Evolutionary conservation across 257 asterid genomes (phyloP).

Genomic region (Asclepias syriaca): DNA sequence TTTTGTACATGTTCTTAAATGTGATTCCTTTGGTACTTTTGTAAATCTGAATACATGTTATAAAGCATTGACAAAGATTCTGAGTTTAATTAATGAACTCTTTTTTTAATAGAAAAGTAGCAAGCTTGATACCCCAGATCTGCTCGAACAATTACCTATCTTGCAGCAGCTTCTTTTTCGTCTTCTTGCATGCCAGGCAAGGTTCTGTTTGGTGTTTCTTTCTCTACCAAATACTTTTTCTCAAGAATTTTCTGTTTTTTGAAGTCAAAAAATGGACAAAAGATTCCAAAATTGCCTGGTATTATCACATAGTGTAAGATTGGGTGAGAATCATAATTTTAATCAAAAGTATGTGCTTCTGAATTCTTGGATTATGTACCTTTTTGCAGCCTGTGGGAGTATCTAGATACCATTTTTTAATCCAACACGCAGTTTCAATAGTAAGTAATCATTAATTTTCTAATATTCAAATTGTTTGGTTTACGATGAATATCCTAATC

Average conservation of each 20-base stretch:
- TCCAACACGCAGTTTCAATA: constrained; percentile 67
- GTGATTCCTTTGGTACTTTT: background rate
- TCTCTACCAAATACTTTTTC: background rate
- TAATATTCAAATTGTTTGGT: background rate
- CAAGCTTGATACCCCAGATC: constrained; percentile 42
- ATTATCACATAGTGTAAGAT: background rate
- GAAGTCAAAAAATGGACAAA: background rate
- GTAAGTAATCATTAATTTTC: constrained; percentile 39
- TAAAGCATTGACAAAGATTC: background rate
- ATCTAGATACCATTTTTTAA: constrained; percentile 55
- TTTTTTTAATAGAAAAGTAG: constrained; percentile 45
- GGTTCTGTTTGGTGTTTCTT: background rate
- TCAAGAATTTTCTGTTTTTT: background rate
- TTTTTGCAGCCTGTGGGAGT: constrained; percentile 58
- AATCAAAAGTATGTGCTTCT: background rate
- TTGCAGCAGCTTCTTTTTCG: constrained; percentile 73
- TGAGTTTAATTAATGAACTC: background rate
- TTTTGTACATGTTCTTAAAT: background rate
- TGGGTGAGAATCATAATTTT: background rate
- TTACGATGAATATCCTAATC: constrained; percentile 4
- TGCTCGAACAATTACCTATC: constrained; percentile 61
- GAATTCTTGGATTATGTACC: constrained; percentile 5
- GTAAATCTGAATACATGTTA: background rate
- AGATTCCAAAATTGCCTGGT: background rate
- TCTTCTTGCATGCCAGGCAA: constrained; percentile 68